phyloP scores from a whole-genome alignment of 2,329 filamentous ascomycete genomes.

The Fusarium odoratissimum region DNA sequence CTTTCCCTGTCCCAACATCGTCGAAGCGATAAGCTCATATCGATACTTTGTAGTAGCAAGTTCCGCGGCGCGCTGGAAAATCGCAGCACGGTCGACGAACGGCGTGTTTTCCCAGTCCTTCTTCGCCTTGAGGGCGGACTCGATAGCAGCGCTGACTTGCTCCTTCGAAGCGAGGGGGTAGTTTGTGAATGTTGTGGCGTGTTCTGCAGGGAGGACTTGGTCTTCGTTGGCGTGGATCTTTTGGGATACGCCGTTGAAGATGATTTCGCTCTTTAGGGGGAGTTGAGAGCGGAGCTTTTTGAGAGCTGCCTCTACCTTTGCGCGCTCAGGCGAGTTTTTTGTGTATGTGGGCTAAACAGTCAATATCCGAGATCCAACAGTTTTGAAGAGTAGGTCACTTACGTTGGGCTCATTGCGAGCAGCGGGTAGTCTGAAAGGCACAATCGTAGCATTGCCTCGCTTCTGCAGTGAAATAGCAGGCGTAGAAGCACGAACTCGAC shows the following conservation, averaged over 20 bases:
- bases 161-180: conserved; percentile 48
- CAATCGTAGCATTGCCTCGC: conserved; percentile 41
- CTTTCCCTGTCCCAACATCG: conserved; percentile 97
- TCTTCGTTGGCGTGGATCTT: conserved; percentile 41
- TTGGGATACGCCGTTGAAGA: conserved; percentile 48
- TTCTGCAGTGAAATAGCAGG: conserved; percentile 32
- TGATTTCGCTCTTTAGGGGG: conserved; percentile 48
- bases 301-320: conserved; percentile 46
- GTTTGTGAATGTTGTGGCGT: conserved; percentile 50
- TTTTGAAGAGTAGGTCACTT: rapidly evolving
- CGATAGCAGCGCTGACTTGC: conserved; percentile 70
- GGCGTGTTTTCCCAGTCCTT: conserved; percentile 83
- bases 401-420: conserved; percentile 51
- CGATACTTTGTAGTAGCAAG: conserved; percentile 90
- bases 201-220: conserved; percentile 52
- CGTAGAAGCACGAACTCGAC: conserved; percentile 24
- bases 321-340: conserved; percentile 47
- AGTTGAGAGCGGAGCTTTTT: conserved; percentile 47
- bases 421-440: conserved; percentile 48
- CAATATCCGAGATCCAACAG: background rate
- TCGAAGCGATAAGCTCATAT: conserved; percentile 94
- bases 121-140: conserved; percentile 85
- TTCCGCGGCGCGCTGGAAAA: conserved; percentile 96
- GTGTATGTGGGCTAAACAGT: conserved; percentile 46
- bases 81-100: conserved; percentile 88